phyloP scores from a whole-genome alignment of 768 basidiomycete genomes.

The Collybia mongolica region DNA sequence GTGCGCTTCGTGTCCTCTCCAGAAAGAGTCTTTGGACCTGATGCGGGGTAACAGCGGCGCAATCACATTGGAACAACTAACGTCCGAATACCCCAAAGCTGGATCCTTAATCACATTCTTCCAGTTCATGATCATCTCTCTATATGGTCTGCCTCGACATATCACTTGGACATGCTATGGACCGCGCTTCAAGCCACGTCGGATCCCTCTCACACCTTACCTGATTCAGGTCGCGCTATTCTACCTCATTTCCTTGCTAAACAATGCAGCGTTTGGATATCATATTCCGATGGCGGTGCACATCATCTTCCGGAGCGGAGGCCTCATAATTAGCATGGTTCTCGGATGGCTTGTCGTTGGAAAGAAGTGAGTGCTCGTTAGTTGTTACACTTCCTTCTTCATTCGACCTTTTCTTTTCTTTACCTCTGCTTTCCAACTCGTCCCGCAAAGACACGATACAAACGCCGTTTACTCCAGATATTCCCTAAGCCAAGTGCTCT shows the following conservation, averaged over 20 bases:
- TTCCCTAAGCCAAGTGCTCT: conserved; percentile 56
- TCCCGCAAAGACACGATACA: conserved; percentile 13
- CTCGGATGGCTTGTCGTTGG: conserved; percentile 69
- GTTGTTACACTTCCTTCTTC: neutral
- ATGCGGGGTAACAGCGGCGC: conserved; percentile 58
- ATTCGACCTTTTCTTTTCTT: neutral
- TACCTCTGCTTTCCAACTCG: neutral
- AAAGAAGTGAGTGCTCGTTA: conserved; percentile 49
- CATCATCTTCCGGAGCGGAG: conserved; percentile 91
- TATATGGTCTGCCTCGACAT: conserved; percentile 71
- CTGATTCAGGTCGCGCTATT: conserved; percentile 81
- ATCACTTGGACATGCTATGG: conserved; percentile 47
- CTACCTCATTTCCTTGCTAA: conserved; percentile 75
- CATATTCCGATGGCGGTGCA: conserved; percentile 89
- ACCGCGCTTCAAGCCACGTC: conserved; percentile 57
- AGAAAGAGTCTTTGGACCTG: neutral
- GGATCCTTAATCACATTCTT: conserved; percentile 87
- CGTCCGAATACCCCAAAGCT: conserved; percentile 61
- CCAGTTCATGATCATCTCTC: conserved; percentile 77
- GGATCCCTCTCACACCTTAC: conserved; percentile 73
- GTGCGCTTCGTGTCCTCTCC: conserved; percentile 20
- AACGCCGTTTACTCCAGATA: conserved; percentile 45
- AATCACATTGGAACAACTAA: conserved; percentile 72
- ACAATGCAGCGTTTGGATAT: conserved; percentile 90
- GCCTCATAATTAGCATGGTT: conserved; percentile 79